These are phyloP conservation scores for Globisporangium solare DNA, from an alignment of 352 stramenopile genomes.

Conservation along the genomic window DNA sequence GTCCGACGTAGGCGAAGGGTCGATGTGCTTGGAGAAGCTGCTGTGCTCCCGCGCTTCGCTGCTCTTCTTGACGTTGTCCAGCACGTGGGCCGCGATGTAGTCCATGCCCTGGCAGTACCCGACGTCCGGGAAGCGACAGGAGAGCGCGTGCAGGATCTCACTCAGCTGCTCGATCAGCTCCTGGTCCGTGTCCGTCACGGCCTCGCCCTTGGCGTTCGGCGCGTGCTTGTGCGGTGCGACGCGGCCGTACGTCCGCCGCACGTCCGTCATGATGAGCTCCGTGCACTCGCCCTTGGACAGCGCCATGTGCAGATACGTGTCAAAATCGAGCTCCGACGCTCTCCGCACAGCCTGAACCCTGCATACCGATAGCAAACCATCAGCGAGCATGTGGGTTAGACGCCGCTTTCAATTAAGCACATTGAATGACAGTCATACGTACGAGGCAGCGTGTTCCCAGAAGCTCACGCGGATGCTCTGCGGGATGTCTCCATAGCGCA, in stretches of 20 bases:
- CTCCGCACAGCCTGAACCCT: slow-evolving; percentile 35
- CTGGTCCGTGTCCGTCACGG: slow-evolving; percentile 49
- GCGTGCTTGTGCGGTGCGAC: slow-evolving; percentile 75
- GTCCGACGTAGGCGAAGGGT: slow-evolving; percentile 8
- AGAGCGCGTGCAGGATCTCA: slow-evolving; percentile 74
- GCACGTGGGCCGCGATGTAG: slow-evolving; percentile 78
- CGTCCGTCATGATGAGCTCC: slow-evolving; percentile 81
- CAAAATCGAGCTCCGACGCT: slow-evolving; percentile 67
- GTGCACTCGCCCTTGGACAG: slow-evolving; percentile 81
- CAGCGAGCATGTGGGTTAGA: too few relatives aligned
- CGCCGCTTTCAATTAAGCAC: too few relatives aligned
- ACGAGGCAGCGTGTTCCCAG: slow-evolving; percentile 59
- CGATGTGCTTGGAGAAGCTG: neutral
- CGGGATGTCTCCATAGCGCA: slow-evolving; percentile 68
- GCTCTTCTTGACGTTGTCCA: slow-evolving; percentile 79
- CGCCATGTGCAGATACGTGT: slow-evolving; percentile 82
- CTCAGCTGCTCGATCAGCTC: slow-evolving; percentile 74
- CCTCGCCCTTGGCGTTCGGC: slow-evolving; percentile 45
- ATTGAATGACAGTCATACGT: slow-evolving; percentile 5
- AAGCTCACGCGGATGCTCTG: slow-evolving; percentile 57
- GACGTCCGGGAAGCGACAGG: slow-evolving; percentile 74
- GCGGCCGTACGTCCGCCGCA: slow-evolving; percentile 75
- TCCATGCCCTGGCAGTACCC: slow-evolving; percentile 89
- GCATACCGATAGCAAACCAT: neutral
- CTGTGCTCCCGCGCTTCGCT: slow-evolving; percentile 31